These are phyloP conservation scores for Gloeopeniophorella convolvens DNA, from an alignment of 768 basidiomycete genomes.

Conservation along the genomic window DNA sequence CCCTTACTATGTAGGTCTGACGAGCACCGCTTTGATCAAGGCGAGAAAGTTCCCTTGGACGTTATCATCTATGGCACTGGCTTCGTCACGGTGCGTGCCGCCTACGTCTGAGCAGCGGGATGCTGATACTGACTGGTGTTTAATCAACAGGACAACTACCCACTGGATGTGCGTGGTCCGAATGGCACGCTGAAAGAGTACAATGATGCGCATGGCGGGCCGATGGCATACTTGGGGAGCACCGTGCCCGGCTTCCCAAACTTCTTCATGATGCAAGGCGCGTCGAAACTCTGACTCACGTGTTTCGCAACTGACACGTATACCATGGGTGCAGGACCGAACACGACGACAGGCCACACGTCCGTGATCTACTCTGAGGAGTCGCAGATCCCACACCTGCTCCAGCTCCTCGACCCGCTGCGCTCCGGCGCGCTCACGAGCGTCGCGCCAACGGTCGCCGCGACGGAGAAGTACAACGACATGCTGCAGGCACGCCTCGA, in stretches of 20 bases:
- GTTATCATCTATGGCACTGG: conserved; percentile 54
- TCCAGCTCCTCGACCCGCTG: conserved; percentile 8
- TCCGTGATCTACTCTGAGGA: conserved; percentile 46
- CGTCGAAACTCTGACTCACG: background rate
- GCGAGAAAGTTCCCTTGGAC: conserved; percentile 43
- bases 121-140: background rate
- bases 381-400: conserved; percentile 1
- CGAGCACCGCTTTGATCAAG: conserved; percentile 17
- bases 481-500: conserved; percentile 6
- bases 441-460: conserved; percentile 7
- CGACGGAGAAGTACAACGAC: conserved; percentile 15
- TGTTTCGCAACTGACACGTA: background rate
- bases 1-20: background rate
- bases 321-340: conserved; percentile 31
- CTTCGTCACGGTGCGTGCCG: conserved; percentile 36
- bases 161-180: conserved; percentile 5
- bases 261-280: conserved; percentile 16
- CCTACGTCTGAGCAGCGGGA: background rate
- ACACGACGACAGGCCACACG: conserved; percentile 48
- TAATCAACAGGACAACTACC: conserved; percentile 8
- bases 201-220: conserved; percentile 42
- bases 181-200: conserved; percentile 38
- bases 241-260: conserved; percentile 16
- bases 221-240: conserved; percentile 44
- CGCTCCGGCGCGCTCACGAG: conserved; percentile 5